Conservation (phyloP, 2,329 filamentous ascomycete genomes). For the Xylariaceae sp. region DNA sequence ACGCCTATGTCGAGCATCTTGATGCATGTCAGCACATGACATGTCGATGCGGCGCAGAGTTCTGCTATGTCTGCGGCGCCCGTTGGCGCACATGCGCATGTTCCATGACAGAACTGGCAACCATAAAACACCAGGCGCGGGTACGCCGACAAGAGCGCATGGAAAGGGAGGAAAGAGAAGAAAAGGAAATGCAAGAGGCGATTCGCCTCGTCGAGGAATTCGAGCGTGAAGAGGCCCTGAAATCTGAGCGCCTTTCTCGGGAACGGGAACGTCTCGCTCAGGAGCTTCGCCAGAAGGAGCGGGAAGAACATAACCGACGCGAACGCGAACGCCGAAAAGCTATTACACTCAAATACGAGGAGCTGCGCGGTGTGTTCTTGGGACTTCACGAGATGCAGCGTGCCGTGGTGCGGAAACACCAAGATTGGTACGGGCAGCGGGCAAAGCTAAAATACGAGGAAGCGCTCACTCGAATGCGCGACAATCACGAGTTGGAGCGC, state of each 20-base stretch:
- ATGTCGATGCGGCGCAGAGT: conserved; percentile 73
- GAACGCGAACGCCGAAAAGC: conserved; percentile 39
- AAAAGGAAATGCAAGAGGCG: conserved; percentile 35
- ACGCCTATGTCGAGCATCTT: conserved; percentile 67
- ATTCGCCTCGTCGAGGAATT: conserved; percentile 45
- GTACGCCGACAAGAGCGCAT: conserved; percentile 34
- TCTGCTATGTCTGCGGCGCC: conserved; percentile 74
- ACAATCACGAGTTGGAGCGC: conserved; percentile 34
- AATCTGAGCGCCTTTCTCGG: conserved; percentile 36
- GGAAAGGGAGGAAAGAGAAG: conserved; percentile 33
- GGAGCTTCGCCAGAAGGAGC: conserved; percentile 35
- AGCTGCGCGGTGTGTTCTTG: conserved; percentile 35
- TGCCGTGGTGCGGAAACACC: conserved; percentile 32
- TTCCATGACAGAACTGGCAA: conserved; percentile 41
- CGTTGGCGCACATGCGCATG: conserved; percentile 72
- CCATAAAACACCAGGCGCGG: conserved; percentile 37
- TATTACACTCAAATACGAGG: conserved; percentile 37
- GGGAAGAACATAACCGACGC: conserved; percentile 35
- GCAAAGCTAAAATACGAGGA: conserved; percentile 25
- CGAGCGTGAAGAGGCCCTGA: conserved; percentile 42
- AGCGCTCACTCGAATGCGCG: conserved; percentile 30
- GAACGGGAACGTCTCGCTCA: conserved; percentile 36
- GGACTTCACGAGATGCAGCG: conserved; percentile 41
- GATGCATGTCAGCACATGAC: conserved; percentile 85
- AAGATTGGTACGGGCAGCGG: conserved; percentile 13